Evolutionary conservation across 2,329 filamentous ascomycete genomes (phyloP).

Genomic region (Paracorniculantispora psalliotae): DNA sequence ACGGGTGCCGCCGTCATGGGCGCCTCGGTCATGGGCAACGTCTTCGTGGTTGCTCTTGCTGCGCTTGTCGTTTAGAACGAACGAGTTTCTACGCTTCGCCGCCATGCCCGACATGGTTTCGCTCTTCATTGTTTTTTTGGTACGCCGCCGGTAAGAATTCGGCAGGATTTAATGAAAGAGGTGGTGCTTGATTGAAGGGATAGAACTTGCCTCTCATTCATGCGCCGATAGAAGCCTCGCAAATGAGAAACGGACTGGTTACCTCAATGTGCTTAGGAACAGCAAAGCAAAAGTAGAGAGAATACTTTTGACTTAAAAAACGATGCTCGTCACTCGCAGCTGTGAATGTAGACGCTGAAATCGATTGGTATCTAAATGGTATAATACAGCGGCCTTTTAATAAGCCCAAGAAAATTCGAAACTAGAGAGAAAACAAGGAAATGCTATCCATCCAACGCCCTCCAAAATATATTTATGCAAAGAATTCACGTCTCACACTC

Average conservation of each 20-base stretch:
- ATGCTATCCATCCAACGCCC: background rate
- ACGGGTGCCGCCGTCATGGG: slow-evolving; percentile 7
- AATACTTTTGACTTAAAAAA: too few relatives aligned
- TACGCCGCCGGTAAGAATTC: background rate
- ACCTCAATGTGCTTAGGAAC: slow-evolving; percentile 5
- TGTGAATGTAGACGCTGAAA: background rate
- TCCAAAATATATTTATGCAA: background rate
- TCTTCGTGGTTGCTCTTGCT: slow-evolving; percentile 6
- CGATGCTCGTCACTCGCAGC: too few relatives aligned
- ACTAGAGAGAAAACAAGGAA: background rate
- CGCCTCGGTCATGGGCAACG: slow-evolving; percentile 5
- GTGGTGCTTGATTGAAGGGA: too few relatives aligned
- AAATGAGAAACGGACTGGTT: background rate
- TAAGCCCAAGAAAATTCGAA: background rate
- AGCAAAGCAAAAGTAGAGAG: slow-evolving; percentile 9
- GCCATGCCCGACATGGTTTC: too few relatives aligned
- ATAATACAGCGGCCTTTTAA: background rate
- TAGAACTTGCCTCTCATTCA: background rate
- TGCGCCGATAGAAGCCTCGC: background rate
- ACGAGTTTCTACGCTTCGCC: background rate
- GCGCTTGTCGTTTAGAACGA: background rate
- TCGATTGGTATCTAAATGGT: slow-evolving; percentile 16
- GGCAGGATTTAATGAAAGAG: slow-evolving; percentile 5
- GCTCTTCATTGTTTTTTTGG: background rate
- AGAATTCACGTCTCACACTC: background rate